Base-by-base conservation (phyloP, 768 basidiomycete genomes). In the Favolaschia claudopus region DNA sequence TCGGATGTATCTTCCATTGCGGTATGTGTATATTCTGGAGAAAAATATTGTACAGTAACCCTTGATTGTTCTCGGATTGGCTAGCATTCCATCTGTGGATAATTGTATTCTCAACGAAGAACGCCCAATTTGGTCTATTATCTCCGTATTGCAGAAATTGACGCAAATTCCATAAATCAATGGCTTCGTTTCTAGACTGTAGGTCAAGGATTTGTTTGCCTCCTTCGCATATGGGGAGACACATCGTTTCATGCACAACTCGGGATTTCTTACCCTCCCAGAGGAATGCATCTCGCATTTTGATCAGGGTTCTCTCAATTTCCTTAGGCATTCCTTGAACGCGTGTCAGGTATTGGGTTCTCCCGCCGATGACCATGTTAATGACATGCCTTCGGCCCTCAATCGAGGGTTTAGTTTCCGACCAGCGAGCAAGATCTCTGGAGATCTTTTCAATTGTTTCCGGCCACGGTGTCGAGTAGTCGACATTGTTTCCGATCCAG, bases 311-410 rank as follows among this genome's bases (percentile, higher is more conserved):
- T 17, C 22, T 20, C n/a, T 39, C 38, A 19, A 17, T 39, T 17
- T 39, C 9, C n/a, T 39, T 39, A n/a, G 38, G 38, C 38, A 39
- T 39, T 9, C 38, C 38, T 39, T 39, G 38, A 6, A 39, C 38
- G 8, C 38, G 7, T 19, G 38, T 39, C 6, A 39, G 38, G 38
- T 39, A 7, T 20, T 39, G 38, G 38, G 70, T 67, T 52, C 43
- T 66, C 1, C 64, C 64, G 0, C 63, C 68, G 0, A 67, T 50
- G 0, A 62, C 27, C 58, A 67, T 63, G 27, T 70, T 62, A 0
- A 64, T 32, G 4, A 68, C 58, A 13, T 67, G 52, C 13, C 48
- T 27, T 14, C 38, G 34, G 0, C 66, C 66, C 20, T 48, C 19
- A 1, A 66, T 33, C 0, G 67, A 66, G 0, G 62, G 64, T 20